Evolutionary conservation across 192 early-diverging fungal species (phyloP).

Genomic region (Backusella sp.): DNA sequence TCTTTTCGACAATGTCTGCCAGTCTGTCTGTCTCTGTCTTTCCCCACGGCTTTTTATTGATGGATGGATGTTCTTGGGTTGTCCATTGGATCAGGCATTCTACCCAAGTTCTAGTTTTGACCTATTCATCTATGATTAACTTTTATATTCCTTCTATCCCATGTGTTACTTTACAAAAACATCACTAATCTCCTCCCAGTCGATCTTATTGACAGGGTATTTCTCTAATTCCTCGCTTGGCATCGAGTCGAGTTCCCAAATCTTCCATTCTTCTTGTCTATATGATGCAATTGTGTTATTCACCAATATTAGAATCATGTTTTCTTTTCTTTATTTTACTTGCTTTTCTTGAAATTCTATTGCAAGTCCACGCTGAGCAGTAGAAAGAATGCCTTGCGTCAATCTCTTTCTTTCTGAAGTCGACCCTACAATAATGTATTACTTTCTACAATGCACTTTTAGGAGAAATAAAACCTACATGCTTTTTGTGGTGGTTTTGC

Average conservation of each 20-base stretch:
- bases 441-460: too few species aligned
- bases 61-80: conserved; percentile 72
- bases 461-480: conserved; percentile 11
- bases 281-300: background rate
- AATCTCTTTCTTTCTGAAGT: conserved; percentile 7
- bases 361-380: conserved; percentile 17
- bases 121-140: conserved; percentile 26
- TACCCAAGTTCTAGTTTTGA: conserved; percentile 57
- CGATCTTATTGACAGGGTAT: conserved; percentile 8
- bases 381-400: conserved; percentile 16
- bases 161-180: background rate
- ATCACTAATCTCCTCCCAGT: conserved; percentile 23
- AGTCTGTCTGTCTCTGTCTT: conserved; percentile 54
- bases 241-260: conserved; percentile 25
- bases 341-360: conserved; percentile 20
- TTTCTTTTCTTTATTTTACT: background rate
- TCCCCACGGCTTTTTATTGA: conserved; percentile 71
- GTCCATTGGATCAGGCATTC: conserved; percentile 83
- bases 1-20: conserved; percentile 40
- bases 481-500: background rate
- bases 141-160: too few species aligned
- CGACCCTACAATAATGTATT: conserved; percentile 7
- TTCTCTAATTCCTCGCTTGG: conserved; percentile 4
- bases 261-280: conserved; percentile 1
- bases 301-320: background rate